Base-by-base conservation (phyloP, 164 flowering plant species). In the grape (Vitis vinifera) region DNA sequence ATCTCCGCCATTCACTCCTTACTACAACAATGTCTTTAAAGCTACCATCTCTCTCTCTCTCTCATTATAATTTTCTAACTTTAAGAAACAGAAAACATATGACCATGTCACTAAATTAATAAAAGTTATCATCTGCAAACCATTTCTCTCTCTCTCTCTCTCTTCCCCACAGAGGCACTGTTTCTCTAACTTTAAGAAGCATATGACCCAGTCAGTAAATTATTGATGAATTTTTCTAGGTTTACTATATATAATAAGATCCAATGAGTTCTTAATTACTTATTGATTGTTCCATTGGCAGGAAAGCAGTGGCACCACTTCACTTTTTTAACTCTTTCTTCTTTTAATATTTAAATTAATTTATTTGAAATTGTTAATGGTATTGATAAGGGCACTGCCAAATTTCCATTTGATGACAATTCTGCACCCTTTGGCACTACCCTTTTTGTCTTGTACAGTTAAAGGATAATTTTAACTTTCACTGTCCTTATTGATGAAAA, bases 101-200 rank as follows among this genome's bases (percentile, higher is more conserved):
- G 80, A 73, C 73, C 67, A 50, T 78, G 74, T 67, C 71, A 78
- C 71, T 67, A 78, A 78, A 75, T 31, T 31, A 31, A 74, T 74
- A 70, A 63, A 47, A 49, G 59, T 57, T 63, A 62, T 15, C 37
- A 51, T 62, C n/a, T 13, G 30, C 51, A 9, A 19, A 2, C 27
- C 48, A 12, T 51, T 17, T 44, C 61, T 69, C 56, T 69, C 71
- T 60, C 68, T 60, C 68, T 71, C 76, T 70, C 63, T 58, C 59
- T 65, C 75, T 73, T 0, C 7, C 44, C 7, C 44, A 31, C 44
- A 31, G 44, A 31, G 3, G 44, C 44, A 31, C 52, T 68, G 63
- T 73, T 67, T 76, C 68, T 65, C 63, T 71, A 75, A 71, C 76
- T 82, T 82, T 73, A 77, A 82, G 80, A 76, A 80, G 78, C 80